Evolutionary conservation across 2,329 filamentous ascomycete genomes (phyloP), one percentile per base, ranked within the genome.

Genomic region (Beauveria sp.): DNA sequence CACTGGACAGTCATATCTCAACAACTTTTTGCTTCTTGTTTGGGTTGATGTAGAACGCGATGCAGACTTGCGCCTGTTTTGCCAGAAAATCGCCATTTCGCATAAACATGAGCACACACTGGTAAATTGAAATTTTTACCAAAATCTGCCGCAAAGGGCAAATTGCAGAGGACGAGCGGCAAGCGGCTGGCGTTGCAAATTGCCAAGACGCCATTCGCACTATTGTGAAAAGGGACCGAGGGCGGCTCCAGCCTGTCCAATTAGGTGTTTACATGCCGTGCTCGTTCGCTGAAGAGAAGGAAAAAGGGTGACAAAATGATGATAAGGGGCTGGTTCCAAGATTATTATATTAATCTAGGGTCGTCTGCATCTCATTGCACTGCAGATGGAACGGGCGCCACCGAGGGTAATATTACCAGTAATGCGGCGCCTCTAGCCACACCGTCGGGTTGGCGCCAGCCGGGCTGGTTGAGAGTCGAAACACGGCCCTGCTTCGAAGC

Each of bases 351-450:
- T 38, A 38, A 16, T 38, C 14, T 38, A 38, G 12, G 34, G 34
- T 28, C 43, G 43, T 42, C 55, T 40, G 20, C 55, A 58, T 58
- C 53, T 56, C 45, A 28, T 57, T 34, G 28, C 42, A 38, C 24
- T 16, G 26, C n/a, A 38, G 38, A 59, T 51, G 56, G 56, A 51
- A 22, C 40, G 34, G 48, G 48, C 56, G 56, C 56, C 34, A 59
- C 56, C 56, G 34, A 59, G 45, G 22, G 56, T 59, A 59, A 59
- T 59, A 59, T 51, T 14, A 34, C 31, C 31, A 34, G 31, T 42
- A 59, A 59, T 59, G 46, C 56, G 18, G n/a, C 1, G n/a, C 1
- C 56, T 59, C 34, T 38, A 38, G 12, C 34, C 12, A 38, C 34
- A 38, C 12, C 34, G 12, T 38, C 34, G 12, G 34, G 34, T 38